Evolutionary conservation across 805 yeast genomes (phyloP), one percentile per base, ranked within the genome.

Genomic region (Kuraishia capsulata): DNA sequence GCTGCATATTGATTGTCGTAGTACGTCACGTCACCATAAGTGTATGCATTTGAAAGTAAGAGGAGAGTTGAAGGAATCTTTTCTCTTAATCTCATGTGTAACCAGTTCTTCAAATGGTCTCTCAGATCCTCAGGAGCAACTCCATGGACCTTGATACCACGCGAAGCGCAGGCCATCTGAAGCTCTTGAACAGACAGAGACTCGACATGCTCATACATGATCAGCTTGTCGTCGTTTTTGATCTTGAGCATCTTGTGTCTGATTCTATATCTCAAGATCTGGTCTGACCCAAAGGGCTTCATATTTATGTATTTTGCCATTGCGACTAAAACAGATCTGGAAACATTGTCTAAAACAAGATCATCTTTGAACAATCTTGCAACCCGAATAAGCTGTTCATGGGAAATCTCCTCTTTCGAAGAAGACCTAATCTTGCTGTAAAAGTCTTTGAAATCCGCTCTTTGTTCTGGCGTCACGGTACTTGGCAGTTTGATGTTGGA

Each of bases 301-400:
- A 90, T 63, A 39, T 84, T 82, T 77, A 90, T 84, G 62, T 89
- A 92, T 60, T 78, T 83, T 37, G 95, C 80, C 81, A 90, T 81
- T 16, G 96, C 97, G 38, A 85, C 83, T 49, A 90, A 71, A 59
- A 88, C 95, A 28, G 94, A 84, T 49, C 97, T 76, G 26, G 92
- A 81, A 59, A 87, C 72, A 64, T 90, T 90, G 66, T 90, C 98
- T 52, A 90, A 73, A 20, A 92, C 89, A 47, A 80, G 76, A 62
- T 90, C 98, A 60, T 92, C 95, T 61, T 86, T 89, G 66, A 92
- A 92, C 67, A 88, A 64, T 52, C 88, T 73, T 13, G 97, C 96
- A 28, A 90, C 96, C 42, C 74, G 67, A 33, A 81, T 62, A 42
- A 88, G 67, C 54, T 84, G 90, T 28, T 81, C 88, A 33, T 67